Evolutionary conservation across 2,329 filamentous ascomycete genomes (phyloP).

Genomic region (Diaporthe australafricana): DNA sequence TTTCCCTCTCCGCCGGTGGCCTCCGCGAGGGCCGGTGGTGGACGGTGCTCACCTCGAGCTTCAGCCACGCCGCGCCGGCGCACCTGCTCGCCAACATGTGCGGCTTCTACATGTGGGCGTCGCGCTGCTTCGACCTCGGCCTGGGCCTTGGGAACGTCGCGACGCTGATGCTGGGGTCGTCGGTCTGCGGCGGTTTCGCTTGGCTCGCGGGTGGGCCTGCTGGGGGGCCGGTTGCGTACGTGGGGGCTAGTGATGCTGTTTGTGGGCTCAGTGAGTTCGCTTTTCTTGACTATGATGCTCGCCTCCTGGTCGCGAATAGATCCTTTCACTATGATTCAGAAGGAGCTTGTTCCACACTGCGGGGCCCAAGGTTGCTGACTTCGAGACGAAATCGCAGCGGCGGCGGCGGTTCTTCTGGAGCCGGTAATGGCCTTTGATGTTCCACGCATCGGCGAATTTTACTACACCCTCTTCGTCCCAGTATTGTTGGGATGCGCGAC

Average conservation of each 20-base stretch:
- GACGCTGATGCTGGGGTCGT: background rate
- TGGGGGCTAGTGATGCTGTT: background rate
- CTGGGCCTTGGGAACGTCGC: background rate
- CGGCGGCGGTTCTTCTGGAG: background rate
- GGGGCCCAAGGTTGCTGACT: no score
- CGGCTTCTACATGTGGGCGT: background rate
- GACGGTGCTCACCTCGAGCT: background rate
- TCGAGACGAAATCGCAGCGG: background rate
- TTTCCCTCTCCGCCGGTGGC: background rate
- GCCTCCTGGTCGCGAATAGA: no score
- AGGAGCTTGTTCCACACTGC: background rate
- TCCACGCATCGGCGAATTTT: background rate
- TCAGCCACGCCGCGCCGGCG: background rate
- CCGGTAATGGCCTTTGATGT: background rate
- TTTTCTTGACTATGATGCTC: background rate
- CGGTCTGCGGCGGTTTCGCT: background rate
- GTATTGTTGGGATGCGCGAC: background rate
- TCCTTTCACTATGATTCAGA: no score
- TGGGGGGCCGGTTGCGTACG: no score
- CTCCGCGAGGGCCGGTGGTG: background rate
- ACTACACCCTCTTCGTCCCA: rapidly evolving
- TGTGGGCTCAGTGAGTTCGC: background rate
- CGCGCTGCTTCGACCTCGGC: conserved; percentile 3
- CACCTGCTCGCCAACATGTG: conserved; percentile 2
- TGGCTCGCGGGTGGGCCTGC: background rate